Base-by-base conservation (phyloP, 2,329 filamentous ascomycete species). In the Fusarium gaditjirri region DNA sequence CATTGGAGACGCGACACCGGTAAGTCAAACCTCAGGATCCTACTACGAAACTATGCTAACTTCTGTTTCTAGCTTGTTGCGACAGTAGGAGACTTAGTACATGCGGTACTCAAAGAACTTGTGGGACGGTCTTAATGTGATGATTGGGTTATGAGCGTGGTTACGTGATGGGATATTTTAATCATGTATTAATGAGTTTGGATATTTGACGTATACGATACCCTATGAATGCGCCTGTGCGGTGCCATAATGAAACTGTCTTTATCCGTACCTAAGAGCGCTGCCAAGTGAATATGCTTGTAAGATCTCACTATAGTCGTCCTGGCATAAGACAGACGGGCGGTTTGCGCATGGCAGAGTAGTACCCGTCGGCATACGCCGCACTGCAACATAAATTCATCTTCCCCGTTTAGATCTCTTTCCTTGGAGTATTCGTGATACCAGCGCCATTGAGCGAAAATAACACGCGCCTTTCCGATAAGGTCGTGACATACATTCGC, bases 71-170 rank as follows among this genome's bases (percentile, higher is more conserved):
- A 80, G 79, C 78, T 80, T 21, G 74, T 80, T n/a, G 79, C 79
- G 8, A 80, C 79, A 3, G 71, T 79, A 3, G 78, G 77, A 27
- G 79, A 80, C 44, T 72, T 80, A 29, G 78, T 80, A 10, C 78
- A 80, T 44, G 79, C 79, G 8, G 70, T 80, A 7, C 68, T 80
- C 13, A 77, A 79, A 60, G 74, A 79, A 19, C 61, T 80, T 17
- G 75, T 79, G 69, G 75, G 73, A 25, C 61, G 61, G 58, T 58
- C 68, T 16, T 75, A 71, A 49, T 67, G 44, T 6, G 38, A 33
- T 19, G 16, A 38, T 38, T 25, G 56, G 25, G 14, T 25, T 19
- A 63, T 27, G 60, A 43, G 33, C 8, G 25, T 36, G 8, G 11
- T 35, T 42, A 43, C 14, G 41, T 12, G 21, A 59, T 29, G 36